Conservation (phyloP, 768 basidiomycete genomes). For the Macrolepiota dolichaula region DNA sequence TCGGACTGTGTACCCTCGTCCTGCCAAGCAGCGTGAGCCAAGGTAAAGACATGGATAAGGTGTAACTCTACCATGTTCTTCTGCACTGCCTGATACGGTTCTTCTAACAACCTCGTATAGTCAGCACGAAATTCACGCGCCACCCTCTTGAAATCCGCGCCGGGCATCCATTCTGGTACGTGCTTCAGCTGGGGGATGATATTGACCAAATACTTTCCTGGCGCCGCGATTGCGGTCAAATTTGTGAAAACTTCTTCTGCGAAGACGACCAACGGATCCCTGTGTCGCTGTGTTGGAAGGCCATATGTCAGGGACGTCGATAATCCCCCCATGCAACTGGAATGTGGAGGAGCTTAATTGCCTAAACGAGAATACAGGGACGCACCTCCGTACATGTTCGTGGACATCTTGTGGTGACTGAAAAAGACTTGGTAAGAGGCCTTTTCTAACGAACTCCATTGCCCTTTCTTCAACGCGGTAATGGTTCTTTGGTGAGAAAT, state of each 20-base stretch:
- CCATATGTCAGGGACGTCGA: conserved; percentile 5
- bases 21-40: no score
- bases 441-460: background rate
- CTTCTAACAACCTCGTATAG: no score
- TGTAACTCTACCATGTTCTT: no score
- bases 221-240: background rate
- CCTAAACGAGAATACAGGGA: background rate
- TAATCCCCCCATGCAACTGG: conserved; percentile 6
- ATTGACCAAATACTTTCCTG: background rate
- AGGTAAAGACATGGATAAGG: no score
- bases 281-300: background rate
- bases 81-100: no score
- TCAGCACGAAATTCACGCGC: no score
- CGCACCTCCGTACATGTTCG: conserved; percentile 2
- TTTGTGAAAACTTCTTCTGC: background rate
- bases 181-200: no score
- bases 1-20: no score
- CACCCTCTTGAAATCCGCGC: no score
- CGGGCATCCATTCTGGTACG: no score
- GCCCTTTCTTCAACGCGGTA: conserved; percentile 2
- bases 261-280: background rate
- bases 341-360: background rate
- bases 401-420: background rate
- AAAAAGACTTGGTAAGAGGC: conserved; percentile 1
- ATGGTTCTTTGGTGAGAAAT: conserved; percentile 3